A percentile compares a stretch with the other conserved stretches of the same genome.
phyloP scores from a whole-genome alignment of 768 basidiomycete genomes.

The Tylopilus vinaceipallidus region DNA sequence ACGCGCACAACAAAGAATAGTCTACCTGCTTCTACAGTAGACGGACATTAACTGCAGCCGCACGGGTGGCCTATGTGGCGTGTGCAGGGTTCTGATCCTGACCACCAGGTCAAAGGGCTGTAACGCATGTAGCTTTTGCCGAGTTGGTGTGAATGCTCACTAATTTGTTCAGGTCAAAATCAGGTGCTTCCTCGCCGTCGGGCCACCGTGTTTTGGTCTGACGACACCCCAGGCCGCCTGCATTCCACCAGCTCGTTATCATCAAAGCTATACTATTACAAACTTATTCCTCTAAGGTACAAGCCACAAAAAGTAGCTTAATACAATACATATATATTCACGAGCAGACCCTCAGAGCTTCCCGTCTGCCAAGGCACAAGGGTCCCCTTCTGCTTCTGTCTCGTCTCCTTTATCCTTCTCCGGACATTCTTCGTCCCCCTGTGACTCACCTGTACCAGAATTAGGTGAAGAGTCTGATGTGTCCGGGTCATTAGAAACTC shows the following conservation, averaged over 20 bases:
- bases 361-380: constrained; percentile 3
- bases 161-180: no score
- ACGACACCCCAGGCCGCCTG: background rate
- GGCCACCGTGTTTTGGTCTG: no score
- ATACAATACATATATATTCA: no score
- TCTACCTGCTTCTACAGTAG: background rate
- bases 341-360: constrained; percentile 11
- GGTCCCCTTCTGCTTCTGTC: background rate
- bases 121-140: background rate
- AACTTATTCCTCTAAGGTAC: no score
- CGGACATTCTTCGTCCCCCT: background rate
- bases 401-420: background rate
- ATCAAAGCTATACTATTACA: no score
- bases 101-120: no score
- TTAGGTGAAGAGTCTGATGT: background rate
- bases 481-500: constrained; percentile 17
- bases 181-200: background rate
- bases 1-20: no score
- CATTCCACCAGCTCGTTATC: background rate
- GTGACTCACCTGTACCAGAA: background rate
- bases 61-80: background rate
- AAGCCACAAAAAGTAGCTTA: no score
- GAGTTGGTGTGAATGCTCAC: background rate
- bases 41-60: constrained; percentile 13
- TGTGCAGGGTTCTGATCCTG: background rate